phyloP scores from a whole-genome alignment of 2,329 filamentous ascomycete genomes.

The Hymenoscyphus linearis region DNA sequence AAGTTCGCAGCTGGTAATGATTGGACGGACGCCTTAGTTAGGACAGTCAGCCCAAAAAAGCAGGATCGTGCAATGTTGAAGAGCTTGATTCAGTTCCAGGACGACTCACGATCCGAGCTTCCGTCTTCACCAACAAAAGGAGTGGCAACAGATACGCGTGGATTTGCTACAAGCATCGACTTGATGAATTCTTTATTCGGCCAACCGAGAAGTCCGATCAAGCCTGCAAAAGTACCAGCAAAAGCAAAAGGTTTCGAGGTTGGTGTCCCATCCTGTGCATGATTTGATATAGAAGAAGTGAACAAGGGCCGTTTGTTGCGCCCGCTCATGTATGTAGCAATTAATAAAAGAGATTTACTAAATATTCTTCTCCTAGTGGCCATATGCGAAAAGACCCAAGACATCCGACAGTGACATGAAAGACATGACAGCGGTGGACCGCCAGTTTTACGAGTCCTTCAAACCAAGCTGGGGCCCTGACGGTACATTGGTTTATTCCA shows the following conservation, averaged over 20 bases:
- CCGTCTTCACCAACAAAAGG: slow-evolving; percentile 38
- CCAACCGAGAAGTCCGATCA: slow-evolving; percentile 55
- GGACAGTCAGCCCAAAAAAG: slow-evolving; percentile 91
- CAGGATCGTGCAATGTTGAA: slow-evolving; percentile 73
- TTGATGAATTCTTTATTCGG: slow-evolving; percentile 93
- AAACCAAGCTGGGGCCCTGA: slow-evolving; percentile 76
- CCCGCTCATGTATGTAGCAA: slow-evolving; percentile 33
- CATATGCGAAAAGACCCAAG: slow-evolving; percentile 75
- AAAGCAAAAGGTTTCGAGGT: slow-evolving; percentile 80
- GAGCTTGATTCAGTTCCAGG: slow-evolving; percentile 37
- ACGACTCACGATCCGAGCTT: slow-evolving; percentile 43
- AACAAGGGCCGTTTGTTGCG: slow-evolving; percentile 26
- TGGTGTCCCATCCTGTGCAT: slow-evolving; percentile 51
- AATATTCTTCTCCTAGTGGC: slow-evolving; percentile 61
- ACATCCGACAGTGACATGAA: slow-evolving; percentile 56
- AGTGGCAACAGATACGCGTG: slow-evolving; percentile 42
- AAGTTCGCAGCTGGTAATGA: slow-evolving; percentile 65
- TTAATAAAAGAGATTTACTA: slow-evolving; percentile 39
- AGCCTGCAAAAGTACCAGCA: slow-evolving; percentile 48
- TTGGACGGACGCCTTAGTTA: slow-evolving; percentile 90
- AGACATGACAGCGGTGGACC: slow-evolving; percentile 58
- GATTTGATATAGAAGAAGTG: slow-evolving; percentile 14
- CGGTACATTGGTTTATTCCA: slow-evolving; percentile 65
- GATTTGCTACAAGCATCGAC: slow-evolving; percentile 86
- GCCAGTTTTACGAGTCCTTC: slow-evolving; percentile 64